These are phyloP conservation scores for Hirsutella thompsonii DNA, from an alignment of 2,329 filamentous ascomycete species.

Conservation along the genomic window DNA sequence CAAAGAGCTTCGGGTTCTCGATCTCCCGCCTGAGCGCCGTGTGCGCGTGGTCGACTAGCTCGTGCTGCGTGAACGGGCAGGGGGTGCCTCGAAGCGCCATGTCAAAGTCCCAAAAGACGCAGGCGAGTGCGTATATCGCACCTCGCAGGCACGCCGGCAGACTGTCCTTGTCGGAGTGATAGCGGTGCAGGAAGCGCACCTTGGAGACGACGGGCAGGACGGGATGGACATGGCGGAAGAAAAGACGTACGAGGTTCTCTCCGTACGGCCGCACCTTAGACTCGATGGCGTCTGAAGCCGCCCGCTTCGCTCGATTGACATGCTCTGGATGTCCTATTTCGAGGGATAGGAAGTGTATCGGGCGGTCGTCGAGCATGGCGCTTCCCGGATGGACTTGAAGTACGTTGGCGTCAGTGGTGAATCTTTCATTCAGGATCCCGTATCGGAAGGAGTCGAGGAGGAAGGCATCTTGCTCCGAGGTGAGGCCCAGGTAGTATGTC, in stretches of 20 bases:
- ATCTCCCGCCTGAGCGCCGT: conserved; percentile 29
- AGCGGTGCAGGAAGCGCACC: conserved; percentile 25
- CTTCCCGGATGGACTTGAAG: conserved; percentile 26
- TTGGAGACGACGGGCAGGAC: conserved; percentile 31
- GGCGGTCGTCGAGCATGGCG: conserved; percentile 19
- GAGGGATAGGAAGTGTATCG: conserved; percentile 31
- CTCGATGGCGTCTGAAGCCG: conserved; percentile 29
- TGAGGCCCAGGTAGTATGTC: conserved; percentile 30
- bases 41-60: conserved; percentile 27
- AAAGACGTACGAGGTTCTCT: conserved; percentile 27
- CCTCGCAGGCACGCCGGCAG: conserved; percentile 31
- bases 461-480: conserved; percentile 32
- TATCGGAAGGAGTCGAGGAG: conserved; percentile 33
- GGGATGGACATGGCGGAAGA: conserved; percentile 31
- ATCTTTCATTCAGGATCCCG: conserved; percentile 29
- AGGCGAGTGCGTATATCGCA: conserved; percentile 29
- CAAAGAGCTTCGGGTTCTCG: conserved; percentile 31
- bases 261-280: conserved; percentile 25
- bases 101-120: conserved; percentile 27
- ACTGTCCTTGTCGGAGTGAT: conserved; percentile 20
- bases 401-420: conserved; percentile 30
- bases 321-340: conserved; percentile 30
- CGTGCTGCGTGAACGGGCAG: conserved; percentile 25
- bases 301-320: conserved; percentile 21
- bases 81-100: conserved; percentile 13